Evolutionary conservation across 306 rosid genomes (phyloP).

Genomic region (Cicer judaicum): DNA sequence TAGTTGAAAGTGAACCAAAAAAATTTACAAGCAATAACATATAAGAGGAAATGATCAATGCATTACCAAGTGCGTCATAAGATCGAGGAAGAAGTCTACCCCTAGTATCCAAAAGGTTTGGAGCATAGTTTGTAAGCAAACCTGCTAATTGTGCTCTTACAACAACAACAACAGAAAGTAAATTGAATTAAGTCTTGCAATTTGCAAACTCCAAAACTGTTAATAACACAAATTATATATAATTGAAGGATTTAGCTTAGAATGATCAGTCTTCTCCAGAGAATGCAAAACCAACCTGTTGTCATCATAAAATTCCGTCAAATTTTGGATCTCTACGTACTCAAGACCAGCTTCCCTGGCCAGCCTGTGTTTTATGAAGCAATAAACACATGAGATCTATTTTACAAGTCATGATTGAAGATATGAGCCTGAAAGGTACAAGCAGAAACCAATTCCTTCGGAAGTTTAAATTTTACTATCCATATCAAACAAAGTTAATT

Average conservation of each 20-base stretch:
- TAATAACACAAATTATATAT: constrained; percentile 20
- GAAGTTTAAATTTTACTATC: constrained; percentile 21
- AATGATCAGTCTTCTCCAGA: constrained; percentile 30
- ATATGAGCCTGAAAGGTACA: constrained; percentile 17
- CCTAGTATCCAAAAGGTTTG: constrained; percentile 84
- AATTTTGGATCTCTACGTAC: constrained; percentile 92
- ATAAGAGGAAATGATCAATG: constrained; percentile 31
- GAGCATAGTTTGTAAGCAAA: constrained; percentile 63
- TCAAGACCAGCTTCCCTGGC: constrained; percentile 99
- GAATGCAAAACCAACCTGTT: constrained; percentile 67
- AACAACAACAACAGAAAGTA: constrained; percentile 40
- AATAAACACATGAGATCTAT: constrained; percentile 21
- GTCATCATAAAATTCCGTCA: constrained; percentile 92
- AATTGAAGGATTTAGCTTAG: constrained; percentile 30
- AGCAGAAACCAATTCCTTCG: constrained; percentile 3
- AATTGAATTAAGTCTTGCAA: constrained; percentile 39
- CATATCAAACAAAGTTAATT: constrained; percentile 10
- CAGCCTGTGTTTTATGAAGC: constrained; percentile 63
- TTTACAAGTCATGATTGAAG: constrained; percentile 29
- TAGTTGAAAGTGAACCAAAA: constrained; percentile 26
- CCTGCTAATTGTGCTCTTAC: constrained; percentile 83
- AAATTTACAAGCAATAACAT: constrained; percentile 6
- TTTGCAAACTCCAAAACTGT: constrained; percentile 27
- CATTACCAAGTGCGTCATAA: constrained; percentile 80
- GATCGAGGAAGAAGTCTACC: constrained; percentile 96